Base-by-base conservation (phyloP, 495 filamentous ascomycete genomes). In the Talaromyces liani region DNA sequence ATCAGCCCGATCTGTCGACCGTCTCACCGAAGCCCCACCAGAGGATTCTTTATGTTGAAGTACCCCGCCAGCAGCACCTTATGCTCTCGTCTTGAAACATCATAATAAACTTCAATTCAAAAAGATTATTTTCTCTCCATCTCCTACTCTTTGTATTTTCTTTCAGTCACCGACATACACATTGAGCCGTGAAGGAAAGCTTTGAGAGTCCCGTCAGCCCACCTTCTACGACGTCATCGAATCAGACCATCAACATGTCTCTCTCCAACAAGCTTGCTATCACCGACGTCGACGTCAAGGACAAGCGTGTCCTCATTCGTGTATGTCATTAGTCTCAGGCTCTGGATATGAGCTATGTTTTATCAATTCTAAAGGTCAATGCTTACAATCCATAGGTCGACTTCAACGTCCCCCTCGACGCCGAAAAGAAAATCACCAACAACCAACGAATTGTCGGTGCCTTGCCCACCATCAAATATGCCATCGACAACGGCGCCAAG, bases 381-480 rank as follows among this genome's bases (percentile, higher is more conserved):
- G 57, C 57, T 34, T 12, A 59, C 12, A 47, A 24, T 39, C 14
- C 16, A 1, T 27, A 97, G 93, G 93, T 99, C 69, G 94, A 99
- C 82, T 99, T 99, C 87, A 99, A 99, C 80, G 94, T 99, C 58
- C 94, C 94, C 67, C 91, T 97, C 73, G 91, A 98, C 73, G 84
- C 81, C 66, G 80, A 92, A 65, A 89, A 89, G 82, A 92, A 93
- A n/a, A 84, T 97, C 74, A 97, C 94, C 74, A 98, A 98, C 84
- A 90, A 88, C 76, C 95, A 98, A 79, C 93, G 94, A 78, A 98
- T 99, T 70, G 93, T 92, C 73, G 94, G 94, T 73, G 94, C 94
- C 71, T 78, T 98, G 68, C 94, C 95, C 71, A 97, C 94, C 65
- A 98, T 99, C 83, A 97, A 96, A 80, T 93, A 99, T 76, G 95